Evolutionary conservation across 192 early-diverging fungal genomes (phyloP).

Genomic region (Gamsiella multidivaricata): DNA sequence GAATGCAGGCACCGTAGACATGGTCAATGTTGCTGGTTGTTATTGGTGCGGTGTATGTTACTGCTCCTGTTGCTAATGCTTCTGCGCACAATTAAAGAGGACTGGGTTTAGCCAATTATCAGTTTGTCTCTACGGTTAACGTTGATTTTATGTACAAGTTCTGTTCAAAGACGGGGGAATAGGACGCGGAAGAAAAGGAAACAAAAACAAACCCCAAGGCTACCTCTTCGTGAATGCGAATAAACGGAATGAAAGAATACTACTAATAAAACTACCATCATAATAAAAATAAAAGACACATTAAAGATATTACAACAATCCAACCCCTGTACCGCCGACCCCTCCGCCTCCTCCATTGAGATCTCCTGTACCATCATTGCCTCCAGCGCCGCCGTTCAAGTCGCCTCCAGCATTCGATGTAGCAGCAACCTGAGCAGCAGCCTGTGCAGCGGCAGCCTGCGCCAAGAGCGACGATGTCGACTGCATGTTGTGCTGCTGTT

Average conservation of each 20-base stretch:
- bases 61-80: background rate
- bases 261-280: background rate
- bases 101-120: no score
- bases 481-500: conserved; percentile 26
- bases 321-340: background rate
- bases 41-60: background rate
- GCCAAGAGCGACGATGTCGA: conserved; percentile 28
- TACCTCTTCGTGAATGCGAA: no score
- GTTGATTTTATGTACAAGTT: no score
- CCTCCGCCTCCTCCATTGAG: background rate
- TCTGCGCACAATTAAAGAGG: no score
- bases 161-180: conserved; percentile 1
- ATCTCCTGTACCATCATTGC: background rate
- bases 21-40: background rate
- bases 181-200: conserved; percentile 7
- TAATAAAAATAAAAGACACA: background rate
- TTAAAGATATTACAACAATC: background rate
- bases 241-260: no score
- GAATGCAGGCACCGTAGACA: conserved; percentile 4
- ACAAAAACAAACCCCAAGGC: no score
- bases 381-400: background rate
- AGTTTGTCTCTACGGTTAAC: no score
- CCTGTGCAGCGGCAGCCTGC: conserved; percentile 12
- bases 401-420: conserved; percentile 9
- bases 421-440: conserved; percentile 4